A percentile compares a stretch with the other conserved stretches of the same genome.
Evolutionary conservation across 2,329 filamentous ascomycete genomes (phyloP).

Genomic region (Alternaria conjuncta): DNA sequence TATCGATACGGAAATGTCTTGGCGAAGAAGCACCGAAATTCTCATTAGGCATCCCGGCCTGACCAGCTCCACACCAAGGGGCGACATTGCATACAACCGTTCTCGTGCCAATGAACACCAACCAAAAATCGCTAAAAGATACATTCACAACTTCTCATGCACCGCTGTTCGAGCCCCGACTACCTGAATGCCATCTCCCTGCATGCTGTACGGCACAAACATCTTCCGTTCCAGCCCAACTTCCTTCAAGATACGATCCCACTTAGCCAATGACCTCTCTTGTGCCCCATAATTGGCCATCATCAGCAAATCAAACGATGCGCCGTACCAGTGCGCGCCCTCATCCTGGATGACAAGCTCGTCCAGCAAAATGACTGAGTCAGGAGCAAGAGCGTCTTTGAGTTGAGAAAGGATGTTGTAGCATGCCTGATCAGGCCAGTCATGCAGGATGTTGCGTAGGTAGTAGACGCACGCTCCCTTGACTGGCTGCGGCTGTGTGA

Average conservation of each 20-base stretch:
- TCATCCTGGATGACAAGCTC: slow-evolving; percentile 3
- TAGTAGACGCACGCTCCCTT: slow-evolving; percentile 4
- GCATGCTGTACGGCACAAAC: slow-evolving; percentile 6
- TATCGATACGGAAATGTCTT: not conserved
- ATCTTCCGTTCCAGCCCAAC: slow-evolving; percentile 9
- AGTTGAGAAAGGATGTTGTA: not conserved
- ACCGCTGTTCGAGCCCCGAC: not conserved
- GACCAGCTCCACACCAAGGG: not conserved
- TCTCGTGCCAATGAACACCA: not conserved
- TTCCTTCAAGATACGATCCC: slow-evolving; percentile 4
- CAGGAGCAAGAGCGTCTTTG: slow-evolving; percentile 7
- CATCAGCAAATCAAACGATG: slow-evolving; percentile 10
- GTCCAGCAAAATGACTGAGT: slow-evolving; percentile 9
- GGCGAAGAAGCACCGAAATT: not conserved
- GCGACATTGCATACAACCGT: not conserved
- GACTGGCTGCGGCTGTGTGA: slow-evolving; percentile 3
- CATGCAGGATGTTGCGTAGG: slow-evolving; percentile 9
- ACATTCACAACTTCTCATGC: not conserved
- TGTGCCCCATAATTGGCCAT: slow-evolving; percentile 10
- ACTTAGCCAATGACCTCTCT: slow-evolving; percentile 6
- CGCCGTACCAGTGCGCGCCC: slow-evolving; percentile 8
- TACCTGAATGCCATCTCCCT: slow-evolving; percentile 10
- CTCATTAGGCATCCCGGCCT: not conserved
- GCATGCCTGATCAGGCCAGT: slow-evolving; percentile 9
- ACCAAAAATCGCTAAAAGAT: not conserved